Evolutionary conservation across 768 basidiomycete genomes (phyloP), one percentile per base, ranked within the genome.

Genomic region (Tephrocybe sp.): DNA sequence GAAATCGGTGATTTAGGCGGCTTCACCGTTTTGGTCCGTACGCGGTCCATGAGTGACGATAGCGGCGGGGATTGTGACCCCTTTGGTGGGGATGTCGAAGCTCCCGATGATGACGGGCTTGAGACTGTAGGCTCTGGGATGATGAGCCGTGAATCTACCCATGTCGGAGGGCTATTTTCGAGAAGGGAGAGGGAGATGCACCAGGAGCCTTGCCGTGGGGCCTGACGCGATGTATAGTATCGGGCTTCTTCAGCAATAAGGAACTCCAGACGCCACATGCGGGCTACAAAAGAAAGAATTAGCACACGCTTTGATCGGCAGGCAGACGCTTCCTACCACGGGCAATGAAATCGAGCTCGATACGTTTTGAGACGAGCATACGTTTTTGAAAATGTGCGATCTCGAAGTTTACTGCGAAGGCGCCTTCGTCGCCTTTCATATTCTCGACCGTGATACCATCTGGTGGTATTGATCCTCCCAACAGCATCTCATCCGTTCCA

Each of bases 261-360:
- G 58, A 84, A 84, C 3, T 60, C 59, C 16, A 84, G 58, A n/a
- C 65, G 59, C 81, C 82, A 86, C 69, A 85, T 71, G 3, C 84
- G 76, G 43, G 75, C 82, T 84, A 45, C 10, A 49, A 33, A 30
- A 35, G 17, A 17, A 30, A 31, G 11, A 1, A 12, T 10, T 35
- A 23, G 4, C 35, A 12, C 9, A 39, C 13, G 20, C 48, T 63
- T 14, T 6, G 31, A 35, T 34, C n/a, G 19, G 47, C 34, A 51
- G 7, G n/a, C 13, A 26, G 14, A 10, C 17, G 4, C 26, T 8
- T 62, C 68, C 20, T 45, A 74, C 75, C 69, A 58, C 76, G 63
- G 5, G 86, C 85, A 48, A 89, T 84, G 53, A 89, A 89, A 52
- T 89, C 86, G 14, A 86, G 60, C 5, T 55, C 59, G 34, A 87